These are phyloP conservation scores for Selaginella moellendorffii DNA, from an alignment of 75 land plant genomes.

Conservation along the genomic window DNA sequence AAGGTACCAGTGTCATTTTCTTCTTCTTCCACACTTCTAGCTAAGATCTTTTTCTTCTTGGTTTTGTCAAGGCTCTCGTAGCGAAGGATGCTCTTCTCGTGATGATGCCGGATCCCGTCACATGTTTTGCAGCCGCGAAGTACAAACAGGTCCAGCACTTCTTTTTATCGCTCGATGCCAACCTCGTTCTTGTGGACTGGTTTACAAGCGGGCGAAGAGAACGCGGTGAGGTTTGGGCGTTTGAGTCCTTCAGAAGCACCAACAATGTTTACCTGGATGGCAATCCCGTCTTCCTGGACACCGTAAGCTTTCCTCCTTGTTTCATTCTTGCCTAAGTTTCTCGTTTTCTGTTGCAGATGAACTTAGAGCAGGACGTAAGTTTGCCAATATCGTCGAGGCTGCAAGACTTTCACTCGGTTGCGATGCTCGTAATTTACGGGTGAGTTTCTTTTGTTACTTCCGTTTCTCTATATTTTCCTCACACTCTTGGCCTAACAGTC, in stretches of 20 bases:
- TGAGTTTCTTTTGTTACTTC: too few relatives aligned
- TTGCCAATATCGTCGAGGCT: conserved; percentile 41
- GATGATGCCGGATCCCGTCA: conserved; percentile 82
- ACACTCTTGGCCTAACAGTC: too few relatives aligned
- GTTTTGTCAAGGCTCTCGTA: conserved; percentile 43
- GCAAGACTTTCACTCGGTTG: conserved; percentile 69
- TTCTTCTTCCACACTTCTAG: not conserved
- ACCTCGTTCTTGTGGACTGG: conserved; percentile 83
- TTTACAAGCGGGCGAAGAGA: conserved; percentile 83
- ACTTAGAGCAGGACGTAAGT: conserved; percentile 39
- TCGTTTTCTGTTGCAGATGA: too few relatives aligned
- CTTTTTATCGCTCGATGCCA: conserved; percentile 40
- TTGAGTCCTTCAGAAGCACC: conserved; percentile 57
- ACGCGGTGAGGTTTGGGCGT: conserved; percentile 82
- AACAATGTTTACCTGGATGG: conserved; percentile 57
- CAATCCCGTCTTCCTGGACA: conserved; percentile 66
- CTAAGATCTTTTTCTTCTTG: conserved; percentile 4
- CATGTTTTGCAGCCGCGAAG: conserved; percentile 66
- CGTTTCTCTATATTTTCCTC: too few relatives aligned
- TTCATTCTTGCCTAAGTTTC: not conserved
- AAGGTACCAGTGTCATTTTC: conserved; percentile 30
- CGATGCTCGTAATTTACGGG: conserved; percentile 74
- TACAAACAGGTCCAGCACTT: conserved; percentile 69
- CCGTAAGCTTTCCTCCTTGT: conserved; percentile 27
- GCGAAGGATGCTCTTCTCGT: conserved; percentile 49